Conservation (phyloP, 2,329 filamentous ascomycete species). For the Pseudohalonectria lignicola region DNA sequence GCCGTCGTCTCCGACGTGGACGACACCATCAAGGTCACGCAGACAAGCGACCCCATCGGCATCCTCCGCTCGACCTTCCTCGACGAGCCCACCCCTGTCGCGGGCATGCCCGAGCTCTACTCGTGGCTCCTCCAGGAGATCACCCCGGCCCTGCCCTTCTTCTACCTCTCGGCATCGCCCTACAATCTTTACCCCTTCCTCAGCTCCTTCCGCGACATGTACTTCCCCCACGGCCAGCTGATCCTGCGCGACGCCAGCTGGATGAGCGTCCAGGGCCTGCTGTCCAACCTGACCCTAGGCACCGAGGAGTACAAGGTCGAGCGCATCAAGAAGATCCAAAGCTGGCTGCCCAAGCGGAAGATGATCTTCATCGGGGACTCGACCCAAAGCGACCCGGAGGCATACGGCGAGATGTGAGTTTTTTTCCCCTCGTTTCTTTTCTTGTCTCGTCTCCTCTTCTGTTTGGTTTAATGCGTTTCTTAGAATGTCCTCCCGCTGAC, state of each 20-base stretch:
- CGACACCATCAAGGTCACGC: conserved; percentile 88
- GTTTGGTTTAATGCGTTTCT: no score
- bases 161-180: conserved; percentile 87
- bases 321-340: conserved; percentile 65
- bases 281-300: conserved; percentile 67
- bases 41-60: conserved; percentile 68
- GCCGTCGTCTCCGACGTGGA: conserved; percentile 82
- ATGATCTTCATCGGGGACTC: conserved; percentile 84
- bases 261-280: conserved; percentile 71
- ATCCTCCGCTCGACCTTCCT: conserved; percentile 80
- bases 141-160: conserved; percentile 59
- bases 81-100: conserved; percentile 57
- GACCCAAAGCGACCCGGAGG: conserved; percentile 83
- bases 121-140: conserved; percentile 45
- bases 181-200: conserved; percentile 93
- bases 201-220: conserved; percentile 54
- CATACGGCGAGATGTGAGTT: conserved; percentile 71
- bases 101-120: conserved; percentile 82
- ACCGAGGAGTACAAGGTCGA: conserved; percentile 81
- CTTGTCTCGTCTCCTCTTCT: background rate
- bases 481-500: background rate
- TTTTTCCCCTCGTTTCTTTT: background rate
- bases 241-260: conserved; percentile 78
- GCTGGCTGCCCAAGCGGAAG: conserved; percentile 67
- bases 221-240: conserved; percentile 70